These are phyloP conservation scores for Porodaedalea pini DNA, from an alignment of 1,284 basidiomycete genomes.

Conservation along the genomic window DNA sequence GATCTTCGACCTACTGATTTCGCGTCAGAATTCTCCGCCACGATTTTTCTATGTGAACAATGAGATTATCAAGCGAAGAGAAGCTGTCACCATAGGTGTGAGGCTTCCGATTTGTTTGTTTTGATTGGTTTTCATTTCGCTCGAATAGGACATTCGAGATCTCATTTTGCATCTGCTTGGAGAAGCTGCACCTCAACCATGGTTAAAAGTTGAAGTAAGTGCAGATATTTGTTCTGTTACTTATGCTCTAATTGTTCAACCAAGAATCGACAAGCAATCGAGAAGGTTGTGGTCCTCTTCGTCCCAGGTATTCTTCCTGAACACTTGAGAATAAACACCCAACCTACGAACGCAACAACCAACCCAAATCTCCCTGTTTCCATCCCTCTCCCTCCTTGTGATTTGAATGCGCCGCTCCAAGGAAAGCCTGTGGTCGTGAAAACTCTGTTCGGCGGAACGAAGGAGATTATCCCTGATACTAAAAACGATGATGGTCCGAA, in stretches of 20 bases:
- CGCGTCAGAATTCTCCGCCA: slow-evolving; percentile 54
- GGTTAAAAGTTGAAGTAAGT: slow-evolving; percentile 78
- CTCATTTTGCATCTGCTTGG: slow-evolving; percentile 77
- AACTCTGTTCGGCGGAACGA: slow-evolving; percentile 15
- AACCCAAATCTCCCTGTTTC: slow-evolving; percentile 66
- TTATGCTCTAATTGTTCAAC: slow-evolving; percentile 13
- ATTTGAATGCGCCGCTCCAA: not conserved
- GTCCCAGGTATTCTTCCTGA: slow-evolving; percentile 78
- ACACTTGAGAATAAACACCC: slow-evolving; percentile 50
- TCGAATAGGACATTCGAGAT: slow-evolving; percentile 75
- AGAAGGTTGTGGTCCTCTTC: slow-evolving; percentile 75
- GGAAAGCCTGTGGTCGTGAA: slow-evolving; percentile 11
- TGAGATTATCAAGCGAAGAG: slow-evolving; percentile 68
- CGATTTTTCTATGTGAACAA: slow-evolving; percentile 75
- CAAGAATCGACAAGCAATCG: slow-evolving; percentile 68
- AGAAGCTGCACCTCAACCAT: slow-evolving; percentile 76
- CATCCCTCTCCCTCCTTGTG: slow-evolving; percentile 46
- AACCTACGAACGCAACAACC: slow-evolving; percentile 56
- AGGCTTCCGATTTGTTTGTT: slow-evolving; percentile 18
- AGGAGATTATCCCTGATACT: slow-evolving; percentile 6
- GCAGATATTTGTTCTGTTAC: not conserved
- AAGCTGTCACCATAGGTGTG: slow-evolving; percentile 73
- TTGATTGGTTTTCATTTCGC: slow-evolving; percentile 6
- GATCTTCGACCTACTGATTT: slow-evolving; percentile 9
- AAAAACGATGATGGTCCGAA: not conserved